A percentile compares a stretch with the other conserved stretches of the same genome.
Conservation (phyloP, 2,329 filamentous ascomycete species). For the Talaromyces amestolkiae region DNA sequence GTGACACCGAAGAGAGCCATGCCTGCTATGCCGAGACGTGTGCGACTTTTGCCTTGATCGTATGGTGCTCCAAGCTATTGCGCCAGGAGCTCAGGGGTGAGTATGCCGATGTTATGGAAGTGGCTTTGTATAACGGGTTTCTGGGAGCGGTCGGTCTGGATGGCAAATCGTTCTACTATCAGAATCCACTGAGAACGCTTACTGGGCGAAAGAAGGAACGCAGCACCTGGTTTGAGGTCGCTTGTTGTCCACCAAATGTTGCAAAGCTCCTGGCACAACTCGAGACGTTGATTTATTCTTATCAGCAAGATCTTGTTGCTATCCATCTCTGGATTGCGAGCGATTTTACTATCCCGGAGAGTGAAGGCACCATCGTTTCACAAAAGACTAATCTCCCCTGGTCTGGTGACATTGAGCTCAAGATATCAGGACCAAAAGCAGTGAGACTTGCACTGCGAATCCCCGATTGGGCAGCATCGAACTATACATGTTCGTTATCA, state of each 20-base stretch:
- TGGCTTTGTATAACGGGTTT: constrained; percentile 60
- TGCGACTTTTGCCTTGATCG: constrained; percentile 39
- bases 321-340: constrained; percentile 41
- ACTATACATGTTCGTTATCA: constrained; percentile 13
- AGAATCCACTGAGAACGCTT: constrained; percentile 59
- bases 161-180: constrained; percentile 60
- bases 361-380: constrained; percentile 40
- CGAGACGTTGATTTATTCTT: constrained; percentile 52
- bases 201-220: constrained; percentile 50
- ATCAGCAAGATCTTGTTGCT: constrained; percentile 29
- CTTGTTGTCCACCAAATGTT: constrained; percentile 62
- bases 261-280: constrained; percentile 56
- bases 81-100: constrained; percentile 44
- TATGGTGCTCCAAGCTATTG: constrained; percentile 20
- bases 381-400: constrained; percentile 59
- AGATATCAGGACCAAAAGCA: constrained; percentile 34
- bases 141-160: constrained; percentile 57
- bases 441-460: constrained; percentile 53
- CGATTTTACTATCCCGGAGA: constrained; percentile 36
- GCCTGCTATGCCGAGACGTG: constrained; percentile 64
- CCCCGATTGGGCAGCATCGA: constrained; percentile 48
- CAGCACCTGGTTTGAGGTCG: constrained; percentile 58
- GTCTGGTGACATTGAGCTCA: constrained; percentile 53
- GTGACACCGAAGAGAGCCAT: constrained; percentile 59
- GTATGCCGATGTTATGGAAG: constrained; percentile 60